These are phyloP conservation scores for Trypanosoma vivax DNA, from an alignment of 208 protist species.

Conservation along the genomic window DNA sequence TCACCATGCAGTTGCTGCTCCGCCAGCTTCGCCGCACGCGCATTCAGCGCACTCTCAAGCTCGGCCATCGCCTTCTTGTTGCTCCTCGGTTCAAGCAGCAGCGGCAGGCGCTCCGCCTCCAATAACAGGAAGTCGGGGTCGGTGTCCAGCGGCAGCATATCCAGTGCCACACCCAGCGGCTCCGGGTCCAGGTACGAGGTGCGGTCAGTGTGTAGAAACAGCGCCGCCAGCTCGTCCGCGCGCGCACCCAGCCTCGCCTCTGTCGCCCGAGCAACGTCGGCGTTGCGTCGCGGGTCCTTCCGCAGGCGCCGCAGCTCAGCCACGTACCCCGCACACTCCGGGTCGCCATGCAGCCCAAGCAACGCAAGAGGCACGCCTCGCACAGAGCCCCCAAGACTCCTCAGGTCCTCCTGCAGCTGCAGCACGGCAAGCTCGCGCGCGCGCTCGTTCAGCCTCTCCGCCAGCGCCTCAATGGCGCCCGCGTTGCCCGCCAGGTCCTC, in stretches of 20 bases:
- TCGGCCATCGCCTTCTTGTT: constrained; percentile 23
- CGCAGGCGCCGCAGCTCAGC: constrained; percentile 56
- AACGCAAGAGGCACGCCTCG: constrained; percentile 58
- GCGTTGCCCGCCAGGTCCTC: constrained; percentile 8
- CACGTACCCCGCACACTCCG: constrained; percentile 35
- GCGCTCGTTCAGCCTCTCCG: constrained; percentile 45
- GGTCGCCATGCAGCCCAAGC: constrained; percentile 53
- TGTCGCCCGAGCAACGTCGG: constrained; percentile 34
- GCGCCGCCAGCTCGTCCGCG: constrained; percentile 41
- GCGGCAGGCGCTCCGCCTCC: constrained; percentile 53
- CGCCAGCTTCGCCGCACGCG: constrained; percentile 42
- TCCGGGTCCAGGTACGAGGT: constrained; percentile 48
- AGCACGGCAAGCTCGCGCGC: constrained; percentile 39
- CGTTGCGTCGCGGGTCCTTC: constrained; percentile 49
- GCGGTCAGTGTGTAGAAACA: constrained; percentile 49
- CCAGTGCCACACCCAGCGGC: constrained; percentile 43
- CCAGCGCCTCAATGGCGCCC: constrained; percentile 26
- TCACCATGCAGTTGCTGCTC: constrained; percentile 44
- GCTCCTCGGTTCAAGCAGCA: constrained; percentile 42
- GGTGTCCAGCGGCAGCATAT: constrained; percentile 39
- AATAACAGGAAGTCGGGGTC: constrained; percentile 51
- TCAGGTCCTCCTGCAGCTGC: constrained; percentile 47
- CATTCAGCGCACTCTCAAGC: constrained; percentile 52
- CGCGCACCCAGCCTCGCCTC: constrained; percentile 39
- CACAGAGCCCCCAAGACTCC: constrained; percentile 31